Conservation (phyloP, 805 yeast species). For the Candida insectorum region DNA sequence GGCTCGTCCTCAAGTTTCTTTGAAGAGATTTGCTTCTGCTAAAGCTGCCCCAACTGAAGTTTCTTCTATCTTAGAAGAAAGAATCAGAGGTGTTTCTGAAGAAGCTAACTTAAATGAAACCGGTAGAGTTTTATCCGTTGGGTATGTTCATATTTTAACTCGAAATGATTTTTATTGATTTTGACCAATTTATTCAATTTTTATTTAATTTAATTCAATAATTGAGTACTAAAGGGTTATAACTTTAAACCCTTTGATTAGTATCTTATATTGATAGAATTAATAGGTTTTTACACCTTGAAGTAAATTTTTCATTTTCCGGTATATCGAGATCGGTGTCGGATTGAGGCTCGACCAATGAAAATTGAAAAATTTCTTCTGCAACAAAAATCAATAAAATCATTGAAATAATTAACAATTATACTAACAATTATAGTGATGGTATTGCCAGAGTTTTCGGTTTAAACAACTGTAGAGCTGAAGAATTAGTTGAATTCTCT, state of each 20-base stretch:
- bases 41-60: constrained; percentile 99
- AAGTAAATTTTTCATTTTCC: neutral
- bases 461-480: constrained; percentile 99
- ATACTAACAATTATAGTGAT: constrained; percentile 67
- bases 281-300: neutral
- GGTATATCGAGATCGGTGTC: constrained; percentile 2
- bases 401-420: no score
- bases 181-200: no score
- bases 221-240: no score
- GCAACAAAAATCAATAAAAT: no score
- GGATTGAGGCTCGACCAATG: constrained; percentile 14
- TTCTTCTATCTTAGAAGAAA: constrained; percentile 97
- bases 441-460: constrained; percentile 99
- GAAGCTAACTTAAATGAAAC: constrained; percentile 98
- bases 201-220: no score
- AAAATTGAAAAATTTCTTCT: constrained; percentile 5
- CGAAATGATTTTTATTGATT: neutral
- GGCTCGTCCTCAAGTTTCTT: constrained; percentile 72
- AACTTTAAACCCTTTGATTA: no score
- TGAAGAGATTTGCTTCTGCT: constrained; percentile 86
- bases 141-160: constrained; percentile 49
- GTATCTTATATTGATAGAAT: no score
- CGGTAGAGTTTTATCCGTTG: constrained; percentile 98
- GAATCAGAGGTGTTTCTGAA: constrained; percentile 98
- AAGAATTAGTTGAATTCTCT: constrained; percentile 98